Conservation (phyloP, 2,329 filamentous ascomycete genomes). For the Amauroascus verrucosus region DNA sequence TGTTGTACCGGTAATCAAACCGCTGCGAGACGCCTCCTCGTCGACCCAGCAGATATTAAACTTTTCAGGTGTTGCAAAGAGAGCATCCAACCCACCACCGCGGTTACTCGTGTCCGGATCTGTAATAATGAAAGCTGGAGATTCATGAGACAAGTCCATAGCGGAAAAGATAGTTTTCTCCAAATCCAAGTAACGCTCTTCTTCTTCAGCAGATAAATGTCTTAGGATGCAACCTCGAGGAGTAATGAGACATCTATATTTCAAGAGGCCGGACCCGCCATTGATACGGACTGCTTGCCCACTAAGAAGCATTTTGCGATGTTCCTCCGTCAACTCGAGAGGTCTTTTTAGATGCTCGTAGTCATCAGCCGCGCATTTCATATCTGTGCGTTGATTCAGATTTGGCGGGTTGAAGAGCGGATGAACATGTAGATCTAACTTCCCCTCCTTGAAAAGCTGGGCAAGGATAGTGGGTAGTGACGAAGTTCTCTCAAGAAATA, state of each 20-base stretch:
- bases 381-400: conserved; percentile 33
- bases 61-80: conserved; percentile 37
- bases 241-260: conserved; percentile 36
- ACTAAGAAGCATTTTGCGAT: conserved; percentile 33
- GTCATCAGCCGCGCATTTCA: conserved; percentile 34
- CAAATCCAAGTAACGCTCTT: conserved; percentile 37
- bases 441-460: conserved; percentile 30
- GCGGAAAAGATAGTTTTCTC: conserved; percentile 29
- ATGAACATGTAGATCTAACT: conserved; percentile 30
- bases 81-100: conserved; percentile 36
- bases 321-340: conserved; percentile 33
- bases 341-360: conserved; percentile 33
- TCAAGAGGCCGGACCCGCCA: conserved; percentile 27
- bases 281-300: conserved; percentile 36
- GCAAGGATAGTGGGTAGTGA: conserved; percentile 32
- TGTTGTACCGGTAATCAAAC: conserved; percentile 20
- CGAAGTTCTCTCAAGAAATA: conserved; percentile 32
- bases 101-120: conserved; percentile 37
- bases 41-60: conserved; percentile 38
- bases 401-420: conserved; percentile 34
- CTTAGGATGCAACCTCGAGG: conserved; percentile 37
- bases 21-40: conserved; percentile 26
- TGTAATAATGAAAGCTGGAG: conserved; percentile 28
- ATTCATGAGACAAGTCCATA: conserved; percentile 30
- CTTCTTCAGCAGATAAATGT: conserved; percentile 38